Base-by-base conservation (phyloP, 208 protist genomes). In the Polymyxa betae region DNA sequence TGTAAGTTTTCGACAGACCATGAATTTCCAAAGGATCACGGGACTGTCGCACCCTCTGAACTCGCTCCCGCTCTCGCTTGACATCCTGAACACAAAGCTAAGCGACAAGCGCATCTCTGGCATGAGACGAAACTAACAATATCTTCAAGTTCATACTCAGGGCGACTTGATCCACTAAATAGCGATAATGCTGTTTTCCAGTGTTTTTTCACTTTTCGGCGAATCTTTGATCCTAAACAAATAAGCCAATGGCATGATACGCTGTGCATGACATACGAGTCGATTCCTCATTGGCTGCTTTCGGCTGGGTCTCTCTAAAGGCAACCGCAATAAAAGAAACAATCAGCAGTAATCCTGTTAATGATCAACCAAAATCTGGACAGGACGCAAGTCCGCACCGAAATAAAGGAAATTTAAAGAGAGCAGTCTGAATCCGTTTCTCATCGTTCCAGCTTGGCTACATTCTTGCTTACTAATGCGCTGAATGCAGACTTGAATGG, bases 1-100 rank as follows among this genome's bases (percentile, higher is more conserved):
- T 5, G 78, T 93, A 94, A 0, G 91, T 40, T 64, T 94, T 92
- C 24, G 10, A 88, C 43, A 93, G 64, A 20, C 49, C 49, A 10
- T 87, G 38, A 66, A 77, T 43, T 38, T 77, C 38, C 0, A 77
- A 41, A 0, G 46, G 38, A 16, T 68, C 46, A 38, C 16, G 5
- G 35, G 5, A 20, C n/a, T 82, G 72, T 29, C 54, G 54, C 54
- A 29, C 54, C 20, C 29, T 32, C n/a, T 82, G 35, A 5, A 82
- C 35, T n/a, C 72, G 72, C 72, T 40, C 5, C 72, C 72, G 72
- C 72, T 82, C 72, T n/a, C 5, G 10, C 5, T 20, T n/a, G n/a
- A 82, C 72, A n/a, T 82, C 72, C 72, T 43, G 72, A 43, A 38
- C n/a, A 12, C 10, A 5, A 35, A 82, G 12, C 16, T 20, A 43